phyloP scores from a whole-genome alignment of 306 rosid genomes.

The Cicer bijugum region DNA sequence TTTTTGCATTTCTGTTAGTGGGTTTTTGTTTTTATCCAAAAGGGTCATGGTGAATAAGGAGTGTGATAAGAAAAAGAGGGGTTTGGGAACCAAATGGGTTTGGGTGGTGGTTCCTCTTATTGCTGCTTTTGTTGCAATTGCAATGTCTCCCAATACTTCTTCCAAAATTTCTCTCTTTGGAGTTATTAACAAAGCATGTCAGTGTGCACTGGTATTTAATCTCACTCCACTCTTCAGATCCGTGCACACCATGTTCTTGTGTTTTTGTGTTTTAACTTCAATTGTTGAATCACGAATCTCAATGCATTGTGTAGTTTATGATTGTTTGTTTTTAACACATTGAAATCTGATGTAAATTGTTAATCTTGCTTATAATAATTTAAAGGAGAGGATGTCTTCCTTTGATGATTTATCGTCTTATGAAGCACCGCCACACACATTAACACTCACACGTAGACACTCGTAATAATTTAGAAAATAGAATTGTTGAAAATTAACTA shows the following conservation, averaged over 20 bases:
- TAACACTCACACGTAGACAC: too few relatives aligned
- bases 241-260: background rate
- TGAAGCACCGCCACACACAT: too few relatives aligned
- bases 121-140: slow-evolving; percentile 61
- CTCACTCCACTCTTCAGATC: background rate
- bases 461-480: too few relatives aligned
- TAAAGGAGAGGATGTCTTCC: background rate
- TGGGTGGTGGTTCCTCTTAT: slow-evolving; percentile 64
- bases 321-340: background rate
- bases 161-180: slow-evolving; percentile 59
- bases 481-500: too few relatives aligned
- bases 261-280: background rate
- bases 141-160: slow-evolving; percentile 57
- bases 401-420: background rate
- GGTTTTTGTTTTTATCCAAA: background rate
- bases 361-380: background rate
- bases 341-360: background rate
- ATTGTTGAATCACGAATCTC: slow-evolving; percentile 26
- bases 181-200: slow-evolving; percentile 61
- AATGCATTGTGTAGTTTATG: background rate
- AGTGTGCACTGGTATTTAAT: slow-evolving; percentile 65
- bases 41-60: slow-evolving; percentile 50
- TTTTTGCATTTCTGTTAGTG: background rate
- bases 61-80: slow-evolving; percentile 48
- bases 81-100: slow-evolving; percentile 56